Evolutionary conservation across 2,329 filamentous ascomycete species (phyloP), one percentile per base, ranked within the genome.

Genomic region (Penicillium sp.): DNA sequence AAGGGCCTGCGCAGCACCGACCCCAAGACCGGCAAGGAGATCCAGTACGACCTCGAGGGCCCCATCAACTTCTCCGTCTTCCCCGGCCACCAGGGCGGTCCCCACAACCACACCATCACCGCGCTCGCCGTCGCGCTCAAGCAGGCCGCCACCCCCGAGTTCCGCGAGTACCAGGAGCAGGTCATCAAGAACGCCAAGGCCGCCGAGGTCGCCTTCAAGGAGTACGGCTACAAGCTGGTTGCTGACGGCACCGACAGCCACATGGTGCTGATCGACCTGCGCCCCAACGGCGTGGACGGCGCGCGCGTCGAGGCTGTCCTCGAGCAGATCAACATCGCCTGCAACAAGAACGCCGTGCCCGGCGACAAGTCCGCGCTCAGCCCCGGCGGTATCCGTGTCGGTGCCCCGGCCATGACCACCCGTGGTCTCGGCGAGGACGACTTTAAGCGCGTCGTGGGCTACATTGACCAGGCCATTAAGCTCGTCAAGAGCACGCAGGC

Each of bases 261-360:
- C 77, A 87, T 99, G 62, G 89, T 99, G 11, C 83, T 99, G 18
- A 81, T 94, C 49, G 94, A 99, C 73, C 83, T 99, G 51, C 96
- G 96, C 78, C 86, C 90, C 38, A 89, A 94, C 71, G 82, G 82
- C 57, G 86, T 99, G 60, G 94, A 99, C 69, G 92, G 92, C 64
- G 88, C 89, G 58, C 91, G 94, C 75, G 89, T 97, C 43, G 94
- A 99, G 83, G 88, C 90, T 61, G 89, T 99, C 59, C 87, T 99
- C 20, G 94, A 99, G 81, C 89, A 95, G 75, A 94, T 97, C 78
- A 96, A 96, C 82, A 96, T 99, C 75, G 92, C 94, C 61, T 96
- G 91, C 85, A 99, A 99, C 87, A 99, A 99, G 87, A 99, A 99
- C 85, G 88, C 90, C 60, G 94, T 96, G 59, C 94, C 94, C 42